Conservation (phyloP, 31 red algal species). For the Porphyra umbilicalis region DNA sequence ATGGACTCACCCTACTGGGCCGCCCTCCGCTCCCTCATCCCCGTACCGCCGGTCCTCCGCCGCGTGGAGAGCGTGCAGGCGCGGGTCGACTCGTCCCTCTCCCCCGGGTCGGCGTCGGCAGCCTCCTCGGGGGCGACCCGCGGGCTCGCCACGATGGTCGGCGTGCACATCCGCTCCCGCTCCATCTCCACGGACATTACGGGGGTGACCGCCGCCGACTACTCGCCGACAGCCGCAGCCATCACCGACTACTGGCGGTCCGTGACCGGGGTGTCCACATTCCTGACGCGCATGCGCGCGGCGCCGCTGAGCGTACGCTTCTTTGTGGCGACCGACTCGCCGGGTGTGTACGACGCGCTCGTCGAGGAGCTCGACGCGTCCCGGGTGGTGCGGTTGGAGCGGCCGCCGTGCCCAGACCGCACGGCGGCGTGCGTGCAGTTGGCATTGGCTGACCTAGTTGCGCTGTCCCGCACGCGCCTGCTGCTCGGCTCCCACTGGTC, state of each 20-base stretch:
- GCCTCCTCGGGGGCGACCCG: constrained; percentile 22
- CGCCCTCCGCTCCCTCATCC: constrained; percentile 32
- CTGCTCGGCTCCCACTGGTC: constrained; percentile 65
- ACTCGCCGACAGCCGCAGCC: constrained; percentile 30
- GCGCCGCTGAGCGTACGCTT: constrained; percentile 31
- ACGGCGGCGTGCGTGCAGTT: constrained; percentile 51
- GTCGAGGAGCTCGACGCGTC: constrained; percentile 26
- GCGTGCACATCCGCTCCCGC: constrained; percentile 50
- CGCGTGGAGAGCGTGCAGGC: neutral
- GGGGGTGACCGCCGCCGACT: constrained; percentile 38
- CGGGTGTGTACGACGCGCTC: constrained; percentile 24
- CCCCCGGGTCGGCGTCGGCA: constrained; percentile 15
- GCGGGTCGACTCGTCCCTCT: neutral
- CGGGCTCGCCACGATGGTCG: constrained; percentile 38
- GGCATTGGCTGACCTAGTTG: constrained; percentile 60
- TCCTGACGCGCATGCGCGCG: constrained; percentile 32
- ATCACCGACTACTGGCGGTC: constrained; percentile 51
- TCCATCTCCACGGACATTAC: constrained; percentile 43
- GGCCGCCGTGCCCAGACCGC: constrained; percentile 44
- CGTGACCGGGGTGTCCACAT: constrained; percentile 37
- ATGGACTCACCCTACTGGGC: constrained; percentile 50
- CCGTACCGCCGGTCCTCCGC: neutral
- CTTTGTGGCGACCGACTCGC: constrained; percentile 48
- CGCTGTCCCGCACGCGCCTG: constrained; percentile 28
- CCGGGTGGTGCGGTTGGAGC: constrained; percentile 34